A percentile compares a stretch with the other conserved stretches of the same genome.
These are phyloP conservation scores for Crithidia brevicula DNA, from an alignment of 208 protist genomes.

Conservation along the genomic window DNA sequence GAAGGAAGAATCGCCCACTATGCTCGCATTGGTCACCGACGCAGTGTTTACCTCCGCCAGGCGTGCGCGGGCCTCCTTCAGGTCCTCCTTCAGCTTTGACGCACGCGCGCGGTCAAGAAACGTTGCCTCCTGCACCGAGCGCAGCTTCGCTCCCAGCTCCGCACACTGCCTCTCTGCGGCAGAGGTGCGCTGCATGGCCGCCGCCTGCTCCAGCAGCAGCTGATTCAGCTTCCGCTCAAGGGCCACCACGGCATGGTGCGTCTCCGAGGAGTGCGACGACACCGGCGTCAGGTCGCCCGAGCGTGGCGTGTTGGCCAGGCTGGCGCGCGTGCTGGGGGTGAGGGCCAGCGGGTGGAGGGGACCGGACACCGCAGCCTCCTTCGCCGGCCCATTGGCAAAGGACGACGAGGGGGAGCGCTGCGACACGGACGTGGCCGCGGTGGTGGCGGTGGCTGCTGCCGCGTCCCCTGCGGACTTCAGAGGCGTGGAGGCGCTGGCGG, in stretches of 20 bases:
- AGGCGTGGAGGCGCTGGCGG: background rate
- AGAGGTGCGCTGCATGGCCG: slow-evolving; percentile 48
- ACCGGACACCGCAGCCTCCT: background rate
- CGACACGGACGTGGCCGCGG: too few relatives aligned
- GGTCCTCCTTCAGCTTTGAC: slow-evolving; percentile 71
- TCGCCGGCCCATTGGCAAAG: background rate
- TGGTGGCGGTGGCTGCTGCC: background rate
- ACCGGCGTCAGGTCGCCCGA: slow-evolving; percentile 16
- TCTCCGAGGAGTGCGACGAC: slow-evolving; percentile 31
- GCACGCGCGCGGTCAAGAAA: slow-evolving; percentile 69
- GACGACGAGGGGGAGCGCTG: background rate
- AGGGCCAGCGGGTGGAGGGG: slow-evolving; percentile 3
- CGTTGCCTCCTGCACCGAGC: slow-evolving; percentile 54
- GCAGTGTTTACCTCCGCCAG: slow-evolving; percentile 34
- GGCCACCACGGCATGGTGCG: slow-evolving; percentile 42
- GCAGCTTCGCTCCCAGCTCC: slow-evolving; percentile 61
- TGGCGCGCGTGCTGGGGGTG: background rate
- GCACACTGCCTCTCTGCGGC: slow-evolving; percentile 53
- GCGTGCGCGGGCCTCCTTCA: slow-evolving; percentile 45
- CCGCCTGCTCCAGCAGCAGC: slow-evolving; percentile 62
- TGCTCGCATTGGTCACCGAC: slow-evolving; percentile 5
- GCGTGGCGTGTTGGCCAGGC: slow-evolving; percentile 17
- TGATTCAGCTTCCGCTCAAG: slow-evolving; percentile 72
- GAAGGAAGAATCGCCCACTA: background rate
- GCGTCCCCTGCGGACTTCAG: background rate